These are phyloP conservation scores for Phytophthora chlamydospora DNA, from an alignment of 352 stramenopile genomes.

Conservation along the genomic window DNA sequence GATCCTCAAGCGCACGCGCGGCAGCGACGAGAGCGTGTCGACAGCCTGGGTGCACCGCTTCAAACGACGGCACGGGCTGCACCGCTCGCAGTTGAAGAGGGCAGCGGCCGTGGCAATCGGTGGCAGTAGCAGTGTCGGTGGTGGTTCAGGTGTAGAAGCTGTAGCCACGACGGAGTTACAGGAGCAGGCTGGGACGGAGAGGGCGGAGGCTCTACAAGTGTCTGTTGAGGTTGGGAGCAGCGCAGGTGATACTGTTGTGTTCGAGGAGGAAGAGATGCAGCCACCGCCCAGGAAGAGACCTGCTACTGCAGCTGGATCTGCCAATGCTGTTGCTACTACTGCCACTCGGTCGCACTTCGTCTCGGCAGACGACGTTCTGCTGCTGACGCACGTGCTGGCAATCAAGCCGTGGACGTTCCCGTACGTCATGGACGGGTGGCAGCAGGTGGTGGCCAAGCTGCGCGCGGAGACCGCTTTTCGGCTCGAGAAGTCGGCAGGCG, in stretches of 20 bases:
- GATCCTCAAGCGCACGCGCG: constrained; percentile 32
- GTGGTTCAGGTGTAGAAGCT: neutral
- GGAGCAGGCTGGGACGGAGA: constrained; percentile 5
- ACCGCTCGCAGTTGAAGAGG: constrained; percentile 28
- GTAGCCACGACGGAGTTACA: neutral
- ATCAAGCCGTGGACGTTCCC: constrained; percentile 32
- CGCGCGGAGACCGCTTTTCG: constrained; percentile 12
- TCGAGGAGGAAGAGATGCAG: neutral
- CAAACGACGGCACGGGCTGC: constrained; percentile 41
- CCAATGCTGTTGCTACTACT: neutral
- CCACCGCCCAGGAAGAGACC: constrained; percentile 14
- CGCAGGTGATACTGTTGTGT: neutral
- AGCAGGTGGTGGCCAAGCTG: constrained; percentile 27
- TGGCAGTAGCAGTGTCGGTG: neutral
- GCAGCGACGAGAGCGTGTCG: constrained; percentile 33
- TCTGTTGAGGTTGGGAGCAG: neutral
- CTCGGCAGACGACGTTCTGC: constrained; percentile 36
- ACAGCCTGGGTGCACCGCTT: constrained; percentile 44
- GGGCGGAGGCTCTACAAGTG: neutral
- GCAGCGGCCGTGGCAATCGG: neutral
- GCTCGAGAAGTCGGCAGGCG: constrained; percentile 36
- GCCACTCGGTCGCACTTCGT: constrained; percentile 31
- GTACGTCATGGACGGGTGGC: constrained; percentile 37
- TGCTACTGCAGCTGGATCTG: neutral
- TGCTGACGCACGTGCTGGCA: constrained; percentile 30